Evolutionary conservation across 208 protist species (phyloP), one percentile per base, ranked within the genome.

Genomic region (Histomonas meleagridis): DNA sequence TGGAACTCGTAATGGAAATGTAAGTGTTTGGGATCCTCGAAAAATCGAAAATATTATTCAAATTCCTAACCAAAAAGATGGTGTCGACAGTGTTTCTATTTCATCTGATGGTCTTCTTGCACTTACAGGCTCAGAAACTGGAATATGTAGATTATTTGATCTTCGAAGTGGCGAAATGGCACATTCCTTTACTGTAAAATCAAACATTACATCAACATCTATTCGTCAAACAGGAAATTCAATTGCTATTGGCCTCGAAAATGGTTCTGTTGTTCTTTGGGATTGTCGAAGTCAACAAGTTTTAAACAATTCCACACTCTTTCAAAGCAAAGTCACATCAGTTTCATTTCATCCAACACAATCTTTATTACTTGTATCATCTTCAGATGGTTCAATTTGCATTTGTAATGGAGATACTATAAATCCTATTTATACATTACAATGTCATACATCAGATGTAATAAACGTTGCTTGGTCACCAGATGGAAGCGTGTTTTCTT

Each of bases 241-340:
- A 51, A 23, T 81, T 81, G 70, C 70, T 38, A 10, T 4, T n/a
- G 70, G 70, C 1, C n/a, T 5, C 9, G 35, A 18, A 51, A 81
- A 81, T 81, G 70, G 70, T 81, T 51, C 26, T n/a, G 70, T 81
- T 81, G 48, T 48, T 14, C 28, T 81, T 14, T 81, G 70, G 70
- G 70, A 81, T 51, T 51, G n/a, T n/a, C 9, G 70, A 81, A 81
- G 40, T 1, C 70, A 81, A 23, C 12, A 35, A 81, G 26, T 51
- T 51, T 51, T 81, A 9, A 81, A 51, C n/a, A 35, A 51, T 32
- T 7, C 26, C 9, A 9, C n/a, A 14, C 21, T 81, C 2, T 43
- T 51, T 28, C 23, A 81, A 46, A 43, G n/a, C n/a, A 23, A 7
- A 12, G 43, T 81, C 51, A 81, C 70, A 51, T 81, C 70, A 12